Conservation (phyloP, 352 stramenopile genomes). For the Phytophthora foliorum region DNA sequence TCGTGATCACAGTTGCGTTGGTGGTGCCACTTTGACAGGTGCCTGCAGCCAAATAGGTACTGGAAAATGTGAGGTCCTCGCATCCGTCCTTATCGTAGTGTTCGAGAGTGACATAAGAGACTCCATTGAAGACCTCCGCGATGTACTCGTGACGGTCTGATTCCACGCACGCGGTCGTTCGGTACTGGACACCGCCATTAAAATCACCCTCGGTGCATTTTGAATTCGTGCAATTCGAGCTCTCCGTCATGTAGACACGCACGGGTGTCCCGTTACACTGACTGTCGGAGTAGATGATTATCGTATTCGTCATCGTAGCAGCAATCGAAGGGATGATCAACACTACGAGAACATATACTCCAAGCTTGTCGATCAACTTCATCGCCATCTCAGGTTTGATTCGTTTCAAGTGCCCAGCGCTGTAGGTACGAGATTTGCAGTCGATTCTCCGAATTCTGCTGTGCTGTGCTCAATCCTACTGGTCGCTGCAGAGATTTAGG, state of each 20-base stretch:
- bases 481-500: neutral
- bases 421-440: neutral
- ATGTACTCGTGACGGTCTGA: conserved; percentile 24
- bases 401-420: no score
- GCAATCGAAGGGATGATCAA: neutral
- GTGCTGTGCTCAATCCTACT: neutral
- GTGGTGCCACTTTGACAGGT: conserved; percentile 27
- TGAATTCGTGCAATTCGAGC: conserved; percentile 8
- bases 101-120: conserved; percentile 29
- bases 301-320: conserved; percentile 15
- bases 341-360: neutral
- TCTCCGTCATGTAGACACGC: conserved; percentile 24
- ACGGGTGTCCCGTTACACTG: conserved; percentile 25
- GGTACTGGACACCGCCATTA: conserved; percentile 20
- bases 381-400: neutral
- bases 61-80: conserved; percentile 20
- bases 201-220: conserved; percentile 22
- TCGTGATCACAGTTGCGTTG: conserved; percentile 30
- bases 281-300: conserved; percentile 27
- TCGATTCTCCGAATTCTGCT: neutral
- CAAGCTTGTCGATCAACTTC: neutral
- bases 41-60: conserved; percentile 22
- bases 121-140: conserved; percentile 26
- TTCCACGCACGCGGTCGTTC: conserved; percentile 11
- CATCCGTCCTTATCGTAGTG: conserved; percentile 6